These are phyloP conservation scores for Suillus tomentosus DNA, from an alignment of 768 basidiomycete species.

Conservation along the genomic window DNA sequence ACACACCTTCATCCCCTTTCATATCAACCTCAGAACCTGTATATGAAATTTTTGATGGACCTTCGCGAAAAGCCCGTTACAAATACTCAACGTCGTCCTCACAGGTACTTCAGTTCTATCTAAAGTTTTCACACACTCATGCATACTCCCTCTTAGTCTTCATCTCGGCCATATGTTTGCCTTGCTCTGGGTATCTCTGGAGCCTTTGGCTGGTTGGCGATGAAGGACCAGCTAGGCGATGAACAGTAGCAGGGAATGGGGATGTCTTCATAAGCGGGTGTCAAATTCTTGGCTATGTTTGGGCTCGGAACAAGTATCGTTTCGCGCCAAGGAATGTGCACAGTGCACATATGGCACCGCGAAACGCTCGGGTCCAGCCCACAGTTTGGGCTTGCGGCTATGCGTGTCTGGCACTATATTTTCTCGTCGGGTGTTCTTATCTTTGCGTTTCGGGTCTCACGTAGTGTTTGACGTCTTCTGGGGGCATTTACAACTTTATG, in stretches of 20 bases:
- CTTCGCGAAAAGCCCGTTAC: conserved; percentile 36
- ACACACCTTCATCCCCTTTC: conserved; percentile 17
- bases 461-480: not conserved
- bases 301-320: not conserved
- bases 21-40: conserved; percentile 33
- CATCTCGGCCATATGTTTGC: conserved; percentile 15
- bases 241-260: not conserved
- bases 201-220: conserved; percentile 22
- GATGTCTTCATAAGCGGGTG: not conserved
- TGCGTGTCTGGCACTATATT: not conserved
- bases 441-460: not conserved
- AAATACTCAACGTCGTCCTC: conserved; percentile 15
- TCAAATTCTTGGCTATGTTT: not conserved
- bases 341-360: too few relatives aligned
- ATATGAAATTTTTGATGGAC: conserved; percentile 47
- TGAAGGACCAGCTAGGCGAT: conserved; percentile 8
- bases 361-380: not conserved
- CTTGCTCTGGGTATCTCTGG: conserved; percentile 23
- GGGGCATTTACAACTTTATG: too few relatives aligned
- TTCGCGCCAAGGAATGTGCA: not conserved
- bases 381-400: too few relatives aligned
- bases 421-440: not conserved
- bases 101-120: conserved; percentile 20
- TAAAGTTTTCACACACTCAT: not conserved
- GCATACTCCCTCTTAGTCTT: not conserved